phyloP scores from a whole-genome alignment of 176 grass and related monocot species.

The Raddia guianensis region DNA sequence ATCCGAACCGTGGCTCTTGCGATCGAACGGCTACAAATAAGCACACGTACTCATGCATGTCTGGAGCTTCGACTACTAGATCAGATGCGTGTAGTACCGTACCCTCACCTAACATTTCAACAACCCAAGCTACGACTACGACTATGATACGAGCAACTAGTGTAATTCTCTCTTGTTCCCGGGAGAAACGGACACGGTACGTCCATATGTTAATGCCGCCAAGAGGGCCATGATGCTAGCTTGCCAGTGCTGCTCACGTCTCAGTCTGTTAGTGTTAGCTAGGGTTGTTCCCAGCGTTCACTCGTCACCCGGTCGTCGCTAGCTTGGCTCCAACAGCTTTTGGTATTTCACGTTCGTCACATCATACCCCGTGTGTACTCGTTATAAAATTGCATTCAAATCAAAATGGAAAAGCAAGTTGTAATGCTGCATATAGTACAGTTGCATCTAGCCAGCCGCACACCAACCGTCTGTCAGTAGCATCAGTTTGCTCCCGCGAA shows the following conservation, averaged over 20 bases:
- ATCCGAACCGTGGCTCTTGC: neutral
- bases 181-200: too few species aligned
- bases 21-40: neutral
- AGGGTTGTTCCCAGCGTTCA: conserved; percentile 13
- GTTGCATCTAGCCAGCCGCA: neutral
- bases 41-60: too few species aligned
- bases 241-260: neutral
- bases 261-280: conserved; percentile 36
- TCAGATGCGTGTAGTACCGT: neutral
- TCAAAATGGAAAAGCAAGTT: neutral
- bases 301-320: neutral
- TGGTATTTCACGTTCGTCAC: conserved; percentile 2
- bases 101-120: conserved; percentile 20
- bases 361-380: neutral
- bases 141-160: too few species aligned
- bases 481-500: neutral
- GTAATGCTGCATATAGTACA: neutral
- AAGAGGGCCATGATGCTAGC: too few species aligned
- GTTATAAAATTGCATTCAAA: neutral
- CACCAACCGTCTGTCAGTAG: neutral
- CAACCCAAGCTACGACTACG: neutral
- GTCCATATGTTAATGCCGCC: too few species aligned
- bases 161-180: neutral
- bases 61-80: neutral
- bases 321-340: neutral